Conservation (phyloP, 306 rosid species). For the Lathyrus aphaca region DNA sequence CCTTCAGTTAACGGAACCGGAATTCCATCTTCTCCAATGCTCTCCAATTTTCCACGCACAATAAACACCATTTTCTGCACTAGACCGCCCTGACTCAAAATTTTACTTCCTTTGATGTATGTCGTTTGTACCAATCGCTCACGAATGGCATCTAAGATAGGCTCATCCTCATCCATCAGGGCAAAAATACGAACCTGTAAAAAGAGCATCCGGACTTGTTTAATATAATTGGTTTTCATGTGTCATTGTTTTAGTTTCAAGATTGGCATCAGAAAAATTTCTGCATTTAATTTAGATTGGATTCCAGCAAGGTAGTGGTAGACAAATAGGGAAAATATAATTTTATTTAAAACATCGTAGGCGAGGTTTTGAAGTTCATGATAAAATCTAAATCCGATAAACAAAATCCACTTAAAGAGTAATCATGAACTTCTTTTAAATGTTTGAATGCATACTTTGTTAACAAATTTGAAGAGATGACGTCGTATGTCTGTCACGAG, state of each 20-base stretch:
- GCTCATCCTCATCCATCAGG: slow-evolving; percentile 25
- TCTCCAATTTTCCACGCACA: slow-evolving; percentile 81
- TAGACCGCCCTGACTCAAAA: slow-evolving; percentile 57
- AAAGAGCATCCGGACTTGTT: neutral
- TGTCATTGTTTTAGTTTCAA: slow-evolving; percentile 9
- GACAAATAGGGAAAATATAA: neutral
- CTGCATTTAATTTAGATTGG: neutral
- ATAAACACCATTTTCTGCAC: slow-evolving; percentile 82
- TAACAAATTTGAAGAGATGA: slow-evolving; percentile 61
- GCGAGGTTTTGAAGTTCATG: slow-evolving; percentile 24
- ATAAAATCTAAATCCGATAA: slow-evolving; percentile 5
- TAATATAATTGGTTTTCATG: slow-evolving; percentile 14
- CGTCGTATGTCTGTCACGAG: slow-evolving; percentile 83
- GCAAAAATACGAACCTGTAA: slow-evolving; percentile 40
- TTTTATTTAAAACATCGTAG: neutral
- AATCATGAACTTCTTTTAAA: slow-evolving; percentile 1
- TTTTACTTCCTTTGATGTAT: slow-evolving; percentile 74
- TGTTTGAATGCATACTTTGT: slow-evolving; percentile 29
- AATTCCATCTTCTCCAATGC: slow-evolving; percentile 67
- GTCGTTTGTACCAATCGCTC: slow-evolving; percentile 72
- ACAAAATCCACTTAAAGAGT: neutral
- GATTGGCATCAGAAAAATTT: slow-evolving; percentile 18
- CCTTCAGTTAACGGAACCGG: slow-evolving; percentile 65
- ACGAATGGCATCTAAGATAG: slow-evolving; percentile 50
- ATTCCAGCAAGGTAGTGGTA: neutral